These are phyloP conservation scores for Tricholoma bakamatsutake DNA, from an alignment of 768 basidiomycete species.

Conservation along the genomic window DNA sequence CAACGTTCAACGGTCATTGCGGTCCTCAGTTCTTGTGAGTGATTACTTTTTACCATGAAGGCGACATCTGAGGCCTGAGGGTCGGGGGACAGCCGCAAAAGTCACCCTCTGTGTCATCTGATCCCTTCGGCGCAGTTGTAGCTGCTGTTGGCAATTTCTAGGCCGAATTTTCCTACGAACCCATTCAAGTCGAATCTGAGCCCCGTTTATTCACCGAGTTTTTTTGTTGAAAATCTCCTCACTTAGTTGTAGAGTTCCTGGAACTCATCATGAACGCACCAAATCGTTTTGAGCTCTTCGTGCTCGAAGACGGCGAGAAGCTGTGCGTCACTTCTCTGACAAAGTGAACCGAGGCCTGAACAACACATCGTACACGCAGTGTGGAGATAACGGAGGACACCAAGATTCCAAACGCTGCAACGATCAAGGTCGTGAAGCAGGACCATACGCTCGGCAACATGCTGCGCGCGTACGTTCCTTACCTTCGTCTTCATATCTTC, in stretches of 20 bases:
- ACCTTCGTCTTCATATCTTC: slow-evolving; percentile 4
- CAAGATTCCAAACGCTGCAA: slow-evolving; percentile 96
- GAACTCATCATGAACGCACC: slow-evolving; percentile 76
- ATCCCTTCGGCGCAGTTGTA: too few species aligned
- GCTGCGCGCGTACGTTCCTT: slow-evolving; percentile 76
- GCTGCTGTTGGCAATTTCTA: too few species aligned
- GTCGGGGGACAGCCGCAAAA: too few species aligned
- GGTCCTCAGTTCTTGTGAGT: too few species aligned
- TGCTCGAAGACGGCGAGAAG: slow-evolving; percentile 91
- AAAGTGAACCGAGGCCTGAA: background rate
- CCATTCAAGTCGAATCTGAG: too few species aligned
- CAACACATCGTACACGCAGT: slow-evolving; percentile 33
- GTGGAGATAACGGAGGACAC: slow-evolving; percentile 92
- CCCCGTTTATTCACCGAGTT: too few species aligned
- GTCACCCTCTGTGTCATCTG: too few species aligned
- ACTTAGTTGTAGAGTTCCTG: background rate
- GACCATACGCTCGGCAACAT: slow-evolving; percentile 97
- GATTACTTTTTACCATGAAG: too few species aligned
- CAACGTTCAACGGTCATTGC: too few species aligned
- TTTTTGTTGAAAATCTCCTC: background rate
- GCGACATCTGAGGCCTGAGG: too few species aligned
- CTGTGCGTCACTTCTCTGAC: slow-evolving; percentile 52
- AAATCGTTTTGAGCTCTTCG: slow-evolving; percentile 85
- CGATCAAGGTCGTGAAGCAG: slow-evolving; percentile 91
- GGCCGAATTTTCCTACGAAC: too few species aligned